These are phyloP conservation scores for Paramecium octaurelia DNA, from an alignment of 73 alveolate genomes.

Conservation along the genomic window DNA sequence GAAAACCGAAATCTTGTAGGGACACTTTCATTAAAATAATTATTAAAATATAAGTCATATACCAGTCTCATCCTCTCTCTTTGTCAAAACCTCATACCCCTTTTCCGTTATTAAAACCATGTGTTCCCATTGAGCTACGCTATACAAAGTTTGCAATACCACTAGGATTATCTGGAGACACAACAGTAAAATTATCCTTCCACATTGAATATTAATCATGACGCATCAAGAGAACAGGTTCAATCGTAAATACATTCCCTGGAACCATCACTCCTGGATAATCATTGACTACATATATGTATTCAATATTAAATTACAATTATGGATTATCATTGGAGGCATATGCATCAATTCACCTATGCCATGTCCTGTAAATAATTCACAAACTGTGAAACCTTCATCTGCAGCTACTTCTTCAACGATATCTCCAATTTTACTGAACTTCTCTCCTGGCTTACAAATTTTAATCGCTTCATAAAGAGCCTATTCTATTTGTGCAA, in stretches of 20 bases:
- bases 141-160: neutral
- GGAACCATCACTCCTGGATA: conserved; percentile 72
- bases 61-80: conserved; percentile 80
- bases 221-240: conserved; percentile 86
- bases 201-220: conserved; percentile 72
- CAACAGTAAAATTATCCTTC: conserved; percentile 90
- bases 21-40: conserved; percentile 40
- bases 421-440: conserved; percentile 83
- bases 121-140: conserved; percentile 92
- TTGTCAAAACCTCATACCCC: conserved; percentile 92
- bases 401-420: conserved; percentile 69
- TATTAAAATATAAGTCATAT: conserved; percentile 24
- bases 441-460: conserved; percentile 86
- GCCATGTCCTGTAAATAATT: conserved; percentile 92
- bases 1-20: conserved; percentile 32
- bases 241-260: conserved; percentile 96
- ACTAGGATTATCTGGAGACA: conserved; percentile 82
- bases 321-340: conserved; percentile 85
- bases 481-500: conserved; percentile 67
- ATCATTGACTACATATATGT: conserved; percentile 31
- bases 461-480: conserved; percentile 58
- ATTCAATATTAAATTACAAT: conserved; percentile 43
- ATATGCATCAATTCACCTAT: conserved; percentile 89
- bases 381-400: conserved; percentile 77
- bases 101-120: conserved; percentile 90